Conservation (phyloP, 257 asterid species). For the Forsythia suspensa region DNA sequence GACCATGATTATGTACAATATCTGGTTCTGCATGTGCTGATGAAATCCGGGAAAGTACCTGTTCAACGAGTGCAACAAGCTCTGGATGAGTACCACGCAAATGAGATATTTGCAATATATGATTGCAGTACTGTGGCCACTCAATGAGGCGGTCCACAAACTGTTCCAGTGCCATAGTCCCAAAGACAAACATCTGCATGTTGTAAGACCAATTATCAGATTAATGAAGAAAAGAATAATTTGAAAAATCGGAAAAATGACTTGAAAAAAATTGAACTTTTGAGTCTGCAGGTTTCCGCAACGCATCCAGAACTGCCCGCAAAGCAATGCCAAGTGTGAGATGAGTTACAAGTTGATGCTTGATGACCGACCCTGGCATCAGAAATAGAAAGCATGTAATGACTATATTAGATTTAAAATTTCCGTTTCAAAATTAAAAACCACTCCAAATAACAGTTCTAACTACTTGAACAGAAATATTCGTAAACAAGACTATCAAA, state of each 20-base stretch:
- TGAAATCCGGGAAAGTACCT: slow-evolving; percentile 67
- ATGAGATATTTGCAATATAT: slow-evolving; percentile 92
- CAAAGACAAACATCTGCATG: slow-evolving; percentile 90
- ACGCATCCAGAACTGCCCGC: slow-evolving; percentile 90
- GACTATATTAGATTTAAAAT: background rate
- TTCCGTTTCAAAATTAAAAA: too few species aligned
- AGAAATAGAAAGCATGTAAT: slow-evolving; percentile 12
- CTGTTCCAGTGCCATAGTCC: slow-evolving; percentile 89
- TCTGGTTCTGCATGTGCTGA: slow-evolving; percentile 72
- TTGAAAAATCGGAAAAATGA: slow-evolving; percentile 1
- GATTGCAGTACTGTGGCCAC: slow-evolving; percentile 99
- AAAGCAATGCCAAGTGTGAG: slow-evolving; percentile 91
- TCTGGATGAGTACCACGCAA: slow-evolving; percentile 73
- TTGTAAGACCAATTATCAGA: slow-evolving; percentile 23
- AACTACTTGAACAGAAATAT: background rate
- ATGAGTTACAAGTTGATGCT: slow-evolving; percentile 92
- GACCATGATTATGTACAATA: slow-evolving; percentile 46
- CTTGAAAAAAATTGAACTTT: slow-evolving; percentile 44
- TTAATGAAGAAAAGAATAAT: slow-evolving; percentile 16
- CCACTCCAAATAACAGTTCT: background rate
- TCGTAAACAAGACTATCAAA: slow-evolving; percentile 6
- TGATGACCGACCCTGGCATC: slow-evolving; percentile 81
- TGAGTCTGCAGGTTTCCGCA: slow-evolving; percentile 91
- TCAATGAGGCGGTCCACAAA: slow-evolving; percentile 89
- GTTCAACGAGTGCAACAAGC: slow-evolving; percentile 68